Percentiles rank a stretch among this genome's conserved stretches.
These are phyloP conservation scores for Terfezia claveryi DNA, from an alignment of 495 filamentous ascomycete genomes.

Conservation along the genomic window DNA sequence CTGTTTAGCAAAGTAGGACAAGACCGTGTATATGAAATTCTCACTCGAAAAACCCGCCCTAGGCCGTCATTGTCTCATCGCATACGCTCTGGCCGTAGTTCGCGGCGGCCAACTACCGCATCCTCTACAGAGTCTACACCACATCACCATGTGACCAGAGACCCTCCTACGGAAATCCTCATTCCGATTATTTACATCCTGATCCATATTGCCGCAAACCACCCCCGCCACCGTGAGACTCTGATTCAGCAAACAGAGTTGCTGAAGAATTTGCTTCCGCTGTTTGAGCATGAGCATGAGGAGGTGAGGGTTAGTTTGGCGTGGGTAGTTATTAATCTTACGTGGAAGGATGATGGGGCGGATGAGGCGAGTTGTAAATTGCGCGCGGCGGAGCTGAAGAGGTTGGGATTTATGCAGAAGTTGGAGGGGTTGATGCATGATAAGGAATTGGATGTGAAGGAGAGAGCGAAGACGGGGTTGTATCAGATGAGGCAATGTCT, in stretches of 20 bases:
- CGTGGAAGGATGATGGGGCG: conserved; percentile 48
- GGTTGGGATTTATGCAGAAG: conserved; percentile 46
- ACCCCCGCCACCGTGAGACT: conserved; percentile 48
- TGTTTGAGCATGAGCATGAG: conserved; percentile 47
- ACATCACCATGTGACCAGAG: conserved; percentile 5
- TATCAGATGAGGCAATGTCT: conserved; percentile 34
- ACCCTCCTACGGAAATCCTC: conserved; percentile 50
- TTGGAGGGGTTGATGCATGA: conserved; percentile 46
- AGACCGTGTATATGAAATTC: conserved; percentile 49
- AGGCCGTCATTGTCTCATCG: conserved; percentile 23
- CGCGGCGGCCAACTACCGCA: conserved; percentile 18
- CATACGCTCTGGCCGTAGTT: conserved; percentile 1
- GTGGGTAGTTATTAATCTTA: conserved; percentile 65
- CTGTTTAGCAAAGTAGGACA: conserved; percentile 57
- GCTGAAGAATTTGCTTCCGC: conserved; percentile 40
- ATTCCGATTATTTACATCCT: conserved; percentile 51
- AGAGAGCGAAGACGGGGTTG: conserved; percentile 58
- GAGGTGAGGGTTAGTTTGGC: conserved; percentile 53
- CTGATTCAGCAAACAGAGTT: conserved; percentile 35
- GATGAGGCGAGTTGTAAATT: conserved; percentile 38
- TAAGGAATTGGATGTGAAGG: conserved; percentile 57
- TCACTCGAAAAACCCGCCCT: conserved; percentile 47
- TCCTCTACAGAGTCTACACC: conserved; percentile 3
- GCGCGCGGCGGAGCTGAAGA: conserved; percentile 43
- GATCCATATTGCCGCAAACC: conserved; percentile 64